Evolutionary conservation across 495 filamentous ascomycete species (phyloP).

Genomic region (Coniosporium apollinis): DNA sequence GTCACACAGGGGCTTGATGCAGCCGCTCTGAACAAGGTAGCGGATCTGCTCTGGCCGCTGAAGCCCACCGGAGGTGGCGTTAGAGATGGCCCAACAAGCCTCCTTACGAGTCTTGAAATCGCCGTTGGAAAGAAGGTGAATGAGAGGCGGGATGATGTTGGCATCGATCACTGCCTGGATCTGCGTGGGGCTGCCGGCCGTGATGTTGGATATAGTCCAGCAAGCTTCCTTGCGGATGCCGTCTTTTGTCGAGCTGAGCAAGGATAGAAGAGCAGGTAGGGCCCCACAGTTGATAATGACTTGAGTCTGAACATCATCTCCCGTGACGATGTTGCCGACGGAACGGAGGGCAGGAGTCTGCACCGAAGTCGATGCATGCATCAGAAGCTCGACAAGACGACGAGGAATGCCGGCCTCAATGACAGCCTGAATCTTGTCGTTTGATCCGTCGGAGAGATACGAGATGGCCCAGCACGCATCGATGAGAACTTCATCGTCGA

Average conservation of each 20-base stretch:
- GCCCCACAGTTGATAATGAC: conserved; percentile 98
- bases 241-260: conserved; percentile 92
- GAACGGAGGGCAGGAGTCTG: conserved; percentile 95
- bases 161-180: conserved; percentile 96
- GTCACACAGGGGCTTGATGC: conserved; percentile 95
- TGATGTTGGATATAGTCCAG: conserved; percentile 99
- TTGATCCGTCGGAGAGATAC: conserved; percentile 95
- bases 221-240: conserved; percentile 99
- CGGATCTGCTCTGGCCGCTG: conserved; percentile 98
- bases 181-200: conserved; percentile 92
- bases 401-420: conserved; percentile 97
- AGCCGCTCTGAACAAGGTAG: conserved; percentile 80
- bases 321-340: conserved; percentile 97
- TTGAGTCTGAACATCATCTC: conserved; percentile 96
- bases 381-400: conserved; percentile 89
- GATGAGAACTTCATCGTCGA: conserved; percentile 97
- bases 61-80: conserved; percentile 91
- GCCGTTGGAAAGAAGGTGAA: conserved; percentile 87
- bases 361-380: conserved; percentile 97
- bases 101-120: conserved; percentile 99
- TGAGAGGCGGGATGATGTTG: conserved; percentile 88
- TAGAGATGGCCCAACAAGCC: conserved; percentile 99
- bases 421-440: conserved; percentile 99
- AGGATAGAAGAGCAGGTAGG: conserved; percentile 74
- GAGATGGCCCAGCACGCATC: conserved; percentile 99